These are phyloP conservation scores for Leccinum ochraceum DNA, from an alignment of 768 basidiomycete genomes.

Conservation along the genomic window DNA sequence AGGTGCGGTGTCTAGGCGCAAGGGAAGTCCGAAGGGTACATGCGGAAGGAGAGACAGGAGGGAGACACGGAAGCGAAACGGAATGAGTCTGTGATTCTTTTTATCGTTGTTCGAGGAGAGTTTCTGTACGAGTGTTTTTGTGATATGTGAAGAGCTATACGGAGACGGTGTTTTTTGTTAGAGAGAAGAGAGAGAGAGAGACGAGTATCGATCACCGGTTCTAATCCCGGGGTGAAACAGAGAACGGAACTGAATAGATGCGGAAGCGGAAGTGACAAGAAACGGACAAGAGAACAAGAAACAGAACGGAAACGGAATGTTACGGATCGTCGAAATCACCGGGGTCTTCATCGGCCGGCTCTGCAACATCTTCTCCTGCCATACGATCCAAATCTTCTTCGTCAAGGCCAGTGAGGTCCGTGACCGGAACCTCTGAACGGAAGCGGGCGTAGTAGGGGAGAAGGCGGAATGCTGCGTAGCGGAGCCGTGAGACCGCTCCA, in stretches of 20 bases:
- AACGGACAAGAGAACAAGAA: too few relatives aligned
- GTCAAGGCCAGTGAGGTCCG: not conserved
- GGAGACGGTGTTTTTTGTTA: not conserved
- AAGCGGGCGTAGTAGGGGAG: not conserved
- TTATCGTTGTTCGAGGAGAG: too few relatives aligned
- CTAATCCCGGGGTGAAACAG: not conserved
- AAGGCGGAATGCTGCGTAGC: not conserved
- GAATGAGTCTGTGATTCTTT: not conserved
- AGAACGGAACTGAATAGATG: not conserved
- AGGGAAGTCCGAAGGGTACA: too few relatives aligned
- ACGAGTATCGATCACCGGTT: not conserved
- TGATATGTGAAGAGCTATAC: too few relatives aligned
- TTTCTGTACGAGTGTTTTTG: not conserved
- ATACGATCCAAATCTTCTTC: not conserved
- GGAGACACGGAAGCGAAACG: not conserved
- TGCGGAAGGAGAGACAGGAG: too few relatives aligned
- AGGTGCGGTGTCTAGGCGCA: too few relatives aligned
- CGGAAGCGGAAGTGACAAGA: too few relatives aligned
- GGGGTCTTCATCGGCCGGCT: not conserved
- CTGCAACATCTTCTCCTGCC: not conserved
- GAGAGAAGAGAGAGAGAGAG: not conserved
- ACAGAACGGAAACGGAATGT: not conserved
- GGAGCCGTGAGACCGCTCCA: not conserved
- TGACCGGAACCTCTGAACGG: not conserved
- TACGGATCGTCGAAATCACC: not conserved